Evolutionary conservation across 306 rosid species (phyloP).

Genomic region (Ochetophila trinervis): DNA sequence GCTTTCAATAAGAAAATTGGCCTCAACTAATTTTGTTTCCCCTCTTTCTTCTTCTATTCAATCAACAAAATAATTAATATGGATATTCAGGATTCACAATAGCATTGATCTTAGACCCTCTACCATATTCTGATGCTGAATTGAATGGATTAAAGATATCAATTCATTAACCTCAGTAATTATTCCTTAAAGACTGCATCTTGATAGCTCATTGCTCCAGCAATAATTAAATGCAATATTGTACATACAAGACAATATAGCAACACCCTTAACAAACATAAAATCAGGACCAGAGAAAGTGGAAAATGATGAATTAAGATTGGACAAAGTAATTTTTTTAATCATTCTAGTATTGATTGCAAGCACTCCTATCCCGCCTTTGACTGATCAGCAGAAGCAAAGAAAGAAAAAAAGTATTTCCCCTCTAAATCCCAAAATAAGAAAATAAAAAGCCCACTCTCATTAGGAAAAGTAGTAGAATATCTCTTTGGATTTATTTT

Average conservation of each 20-base stretch:
- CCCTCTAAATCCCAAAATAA: not conserved
- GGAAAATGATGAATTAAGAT: slow-evolving; percentile 11
- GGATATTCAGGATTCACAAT: no score
- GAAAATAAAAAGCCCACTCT: not conserved
- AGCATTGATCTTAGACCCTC: no score
- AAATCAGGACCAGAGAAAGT: slow-evolving; percentile 16
- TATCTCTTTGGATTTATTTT: not conserved
- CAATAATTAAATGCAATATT: not conserved
- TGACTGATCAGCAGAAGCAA: slow-evolving; percentile 39
- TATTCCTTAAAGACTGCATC: not conserved
- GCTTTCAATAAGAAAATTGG: no score
- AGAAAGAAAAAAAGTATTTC: slow-evolving; percentile 13
- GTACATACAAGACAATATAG: not conserved
- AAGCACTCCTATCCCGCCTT: slow-evolving; percentile 6
- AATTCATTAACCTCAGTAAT: not conserved
- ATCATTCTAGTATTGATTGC: slow-evolving; percentile 27
- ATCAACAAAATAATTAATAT: no score
- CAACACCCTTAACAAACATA: not conserved
- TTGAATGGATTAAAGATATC: not conserved
- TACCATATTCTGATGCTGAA: no score
- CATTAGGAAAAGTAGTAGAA: slow-evolving; percentile 2
- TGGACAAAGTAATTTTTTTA: slow-evolving; percentile 7
- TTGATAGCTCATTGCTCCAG: not conserved
- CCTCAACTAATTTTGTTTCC: no score
- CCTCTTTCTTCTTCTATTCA: no score